Conservation (phyloP, 768 basidiomycete genomes). For the Tylopilus plumbeoviolaceoides region DNA sequence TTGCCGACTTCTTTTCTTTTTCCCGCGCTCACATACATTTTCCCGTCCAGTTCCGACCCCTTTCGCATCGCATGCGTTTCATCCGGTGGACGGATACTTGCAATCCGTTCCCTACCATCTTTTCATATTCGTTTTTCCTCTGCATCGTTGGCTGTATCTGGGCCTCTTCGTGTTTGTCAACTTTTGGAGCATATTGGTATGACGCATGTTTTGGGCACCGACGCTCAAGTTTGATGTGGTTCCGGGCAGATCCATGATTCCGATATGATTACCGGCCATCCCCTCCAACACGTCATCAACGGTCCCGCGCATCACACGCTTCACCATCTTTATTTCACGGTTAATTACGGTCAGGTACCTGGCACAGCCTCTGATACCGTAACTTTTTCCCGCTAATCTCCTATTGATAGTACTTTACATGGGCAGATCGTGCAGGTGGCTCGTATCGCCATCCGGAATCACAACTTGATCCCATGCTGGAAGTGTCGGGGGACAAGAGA, state of each 20-base stretch:
- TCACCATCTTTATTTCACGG: slow-evolving; percentile 95
- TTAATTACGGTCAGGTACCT: slow-evolving; percentile 89
- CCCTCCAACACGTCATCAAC: slow-evolving; percentile 87
- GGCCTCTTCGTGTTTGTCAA: slow-evolving; percentile 89
- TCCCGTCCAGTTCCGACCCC: slow-evolving; percentile 80
- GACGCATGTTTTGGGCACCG: slow-evolving; percentile 21
- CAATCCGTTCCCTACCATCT: slow-evolving; percentile 96
- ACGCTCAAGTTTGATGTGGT: background rate
- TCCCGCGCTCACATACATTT: slow-evolving; percentile 5
- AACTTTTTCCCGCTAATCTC: slow-evolving; percentile 10
- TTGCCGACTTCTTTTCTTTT: background rate
- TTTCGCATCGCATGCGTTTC: slow-evolving; percentile 97
- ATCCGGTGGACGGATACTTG: slow-evolving; percentile 89
- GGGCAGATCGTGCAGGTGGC: slow-evolving; percentile 78
- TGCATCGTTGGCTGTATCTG: slow-evolving; percentile 83
- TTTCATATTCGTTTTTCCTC: slow-evolving; percentile 85
- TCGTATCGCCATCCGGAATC: slow-evolving; percentile 89
- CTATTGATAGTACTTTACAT: slow-evolving; percentile 85
- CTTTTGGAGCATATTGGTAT: slow-evolving; percentile 87
- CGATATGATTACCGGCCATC: slow-evolving; percentile 94
- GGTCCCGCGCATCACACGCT: slow-evolving; percentile 98
- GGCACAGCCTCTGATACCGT: slow-evolving; percentile 27
- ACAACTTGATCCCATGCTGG: slow-evolving; percentile 79
- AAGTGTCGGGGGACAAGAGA: slow-evolving; percentile 37
- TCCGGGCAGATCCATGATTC: slow-evolving; percentile 86